Evolutionary conservation across 1,139 yeast species (phyloP).

Genomic region (Nakaseomyces sp.): DNA sequence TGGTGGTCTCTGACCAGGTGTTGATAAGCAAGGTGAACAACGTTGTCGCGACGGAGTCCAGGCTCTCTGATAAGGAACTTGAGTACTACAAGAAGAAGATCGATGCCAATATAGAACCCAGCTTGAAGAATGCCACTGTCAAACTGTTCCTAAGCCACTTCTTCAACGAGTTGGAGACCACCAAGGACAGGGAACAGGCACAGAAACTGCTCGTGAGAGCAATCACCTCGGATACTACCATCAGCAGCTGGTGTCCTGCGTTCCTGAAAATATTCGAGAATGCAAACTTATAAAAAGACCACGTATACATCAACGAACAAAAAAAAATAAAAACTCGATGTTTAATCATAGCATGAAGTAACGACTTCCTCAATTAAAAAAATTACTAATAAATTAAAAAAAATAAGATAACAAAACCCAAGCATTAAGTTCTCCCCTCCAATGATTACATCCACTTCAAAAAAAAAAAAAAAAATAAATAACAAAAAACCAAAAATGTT

Average conservation of each 20-base stretch:
- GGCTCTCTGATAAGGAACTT: conserved; percentile 21
- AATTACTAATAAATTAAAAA: too few species aligned
- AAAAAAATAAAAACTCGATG: background rate
- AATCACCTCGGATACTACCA: conserved; percentile 27
- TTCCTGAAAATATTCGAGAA: conserved; percentile 26
- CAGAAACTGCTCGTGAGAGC: conserved; percentile 17
- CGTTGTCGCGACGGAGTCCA: conserved; percentile 14
- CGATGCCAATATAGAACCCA: conserved; percentile 14
- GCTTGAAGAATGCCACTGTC: conserved; percentile 19
- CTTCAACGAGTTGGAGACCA: conserved; percentile 10
- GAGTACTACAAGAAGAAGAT: conserved; percentile 25
- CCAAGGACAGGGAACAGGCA: conserved; percentile 15
- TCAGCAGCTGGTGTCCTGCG: conserved; percentile 31
- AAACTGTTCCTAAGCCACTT: conserved; percentile 18
- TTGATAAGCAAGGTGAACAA: conserved; percentile 14
- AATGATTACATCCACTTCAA: too few species aligned
- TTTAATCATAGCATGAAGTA: too few species aligned
- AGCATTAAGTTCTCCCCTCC: too few species aligned
- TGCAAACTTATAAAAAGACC: background rate
- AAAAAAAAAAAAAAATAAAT: too few species aligned
- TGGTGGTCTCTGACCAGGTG: conserved; percentile 14
- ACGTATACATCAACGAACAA: too few species aligned
- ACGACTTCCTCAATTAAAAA: too few species aligned
- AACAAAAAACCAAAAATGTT: too few species aligned
- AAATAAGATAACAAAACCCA: too few species aligned